phyloP scores from a whole-genome alignment of 371 early-diverging fungal genomes.

The Sanchytrium tribonematis region DNA sequence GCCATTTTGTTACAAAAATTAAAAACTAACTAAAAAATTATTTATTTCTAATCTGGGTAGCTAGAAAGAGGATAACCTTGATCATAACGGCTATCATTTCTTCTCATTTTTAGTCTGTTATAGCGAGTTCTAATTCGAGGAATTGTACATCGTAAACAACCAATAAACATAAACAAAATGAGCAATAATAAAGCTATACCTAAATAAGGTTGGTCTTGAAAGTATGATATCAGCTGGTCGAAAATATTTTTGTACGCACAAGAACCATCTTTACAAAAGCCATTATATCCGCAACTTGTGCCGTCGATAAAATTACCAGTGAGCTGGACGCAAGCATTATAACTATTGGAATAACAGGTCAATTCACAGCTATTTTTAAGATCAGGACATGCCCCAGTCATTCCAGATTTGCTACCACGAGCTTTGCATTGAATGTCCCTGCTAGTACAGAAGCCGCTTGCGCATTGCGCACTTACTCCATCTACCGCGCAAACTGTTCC shows the following conservation, averaged over 20 bases:
- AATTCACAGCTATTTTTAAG: conserved; percentile 10
- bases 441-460: conserved; percentile 62
- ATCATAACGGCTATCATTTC: not conserved
- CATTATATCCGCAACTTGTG: conserved; percentile 44
- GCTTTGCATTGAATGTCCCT: conserved; percentile 42
- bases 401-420: not conserved
- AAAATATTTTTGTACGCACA: not conserved
- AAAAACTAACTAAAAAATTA: too few relatives aligned
- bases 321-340: conserved; percentile 26
- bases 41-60: not conserved
- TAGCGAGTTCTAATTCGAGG: not conserved
- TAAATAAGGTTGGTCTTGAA: not conserved
- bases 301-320: conserved; percentile 59
- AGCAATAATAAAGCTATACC: not conserved
- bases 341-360: conserved; percentile 7
- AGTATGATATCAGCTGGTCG: not conserved
- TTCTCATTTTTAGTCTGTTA: not conserved
- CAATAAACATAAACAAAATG: not conserved
- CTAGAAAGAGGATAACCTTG: not conserved
- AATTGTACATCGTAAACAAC: not conserved
- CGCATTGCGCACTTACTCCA: conserved; percentile 21
- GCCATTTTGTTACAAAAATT: too few relatives aligned
- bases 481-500: conserved; percentile 24
- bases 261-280: conserved; percentile 9
- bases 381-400: conserved; percentile 9